phyloP scores from a whole-genome alignment of 2,329 filamentous ascomycete species.

The Tolypocladium tropicale region DNA sequence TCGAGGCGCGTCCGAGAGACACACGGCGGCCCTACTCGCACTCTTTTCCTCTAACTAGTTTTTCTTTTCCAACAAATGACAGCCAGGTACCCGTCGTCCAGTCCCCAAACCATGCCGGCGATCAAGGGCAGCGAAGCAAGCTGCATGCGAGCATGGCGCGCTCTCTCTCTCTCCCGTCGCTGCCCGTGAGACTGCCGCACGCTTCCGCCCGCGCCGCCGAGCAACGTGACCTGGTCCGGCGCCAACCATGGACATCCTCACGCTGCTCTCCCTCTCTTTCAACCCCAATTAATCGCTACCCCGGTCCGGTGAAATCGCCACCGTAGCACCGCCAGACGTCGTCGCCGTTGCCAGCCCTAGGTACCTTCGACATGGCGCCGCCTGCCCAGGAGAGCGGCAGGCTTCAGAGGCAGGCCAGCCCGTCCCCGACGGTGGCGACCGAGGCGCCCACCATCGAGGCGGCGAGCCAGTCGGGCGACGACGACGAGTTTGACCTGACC shows the following conservation, averaged over 20 bases:
- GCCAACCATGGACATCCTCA: too few relatives aligned
- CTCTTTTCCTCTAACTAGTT: neutral
- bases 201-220: neutral
- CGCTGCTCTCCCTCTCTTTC: too few relatives aligned
- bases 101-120: neutral
- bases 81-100: neutral
- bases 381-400: neutral
- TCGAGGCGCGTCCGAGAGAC: neutral
- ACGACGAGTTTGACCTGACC: slow-evolving; percentile 3
- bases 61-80: neutral
- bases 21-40: neutral
- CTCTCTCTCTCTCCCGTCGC: neutral
- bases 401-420: neutral
- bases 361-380: neutral
- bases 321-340: neutral
- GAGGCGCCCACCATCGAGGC: neutral
- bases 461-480: neutral
- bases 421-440: neutral
- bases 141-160: neutral
- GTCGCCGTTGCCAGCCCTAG: neutral
- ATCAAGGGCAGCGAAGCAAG: neutral
- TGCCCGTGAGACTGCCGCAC: neutral
- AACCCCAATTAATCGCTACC: neutral
- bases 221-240: neutral
- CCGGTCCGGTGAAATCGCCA: neutral